Evolutionary conservation across 2,329 filamentous ascomycete genomes (phyloP).

Genomic region (Colletotrichum cordylinicola): DNA sequence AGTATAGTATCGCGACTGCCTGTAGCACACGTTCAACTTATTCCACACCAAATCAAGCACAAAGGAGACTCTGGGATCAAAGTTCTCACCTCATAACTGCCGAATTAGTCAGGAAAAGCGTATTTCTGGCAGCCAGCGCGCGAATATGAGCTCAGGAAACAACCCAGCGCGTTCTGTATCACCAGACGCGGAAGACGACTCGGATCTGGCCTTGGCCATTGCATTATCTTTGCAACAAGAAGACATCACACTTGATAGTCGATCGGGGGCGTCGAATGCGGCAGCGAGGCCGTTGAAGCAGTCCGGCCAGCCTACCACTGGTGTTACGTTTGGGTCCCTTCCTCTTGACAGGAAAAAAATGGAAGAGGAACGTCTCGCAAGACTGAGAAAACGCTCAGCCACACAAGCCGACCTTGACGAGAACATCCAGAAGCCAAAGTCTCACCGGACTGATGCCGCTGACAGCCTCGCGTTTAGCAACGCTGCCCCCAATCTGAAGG

Average conservation of each 20-base stretch:
- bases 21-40: background rate
- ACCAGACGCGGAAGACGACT: constrained; percentile 54
- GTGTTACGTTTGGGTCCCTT: constrained; percentile 42
- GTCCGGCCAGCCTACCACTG: background rate
- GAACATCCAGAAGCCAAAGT: constrained; percentile 25
- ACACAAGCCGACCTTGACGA: constrained; percentile 7
- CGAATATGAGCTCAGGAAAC: background rate
- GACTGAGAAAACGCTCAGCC: constrained; percentile 63
- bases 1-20: background rate
- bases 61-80: background rate
- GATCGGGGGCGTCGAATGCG: background rate
- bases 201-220: constrained; percentile 66
- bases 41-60: background rate
- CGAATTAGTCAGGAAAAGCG: background rate
- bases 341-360: constrained; percentile 79
- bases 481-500: background rate
- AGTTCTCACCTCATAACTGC: background rate
- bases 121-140: background rate
- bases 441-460: background rate
- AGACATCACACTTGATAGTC: background rate
- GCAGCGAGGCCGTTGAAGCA: background rate
- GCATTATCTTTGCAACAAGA: constrained; percentile 57
- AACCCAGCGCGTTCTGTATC: background rate
- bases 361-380: constrained; percentile 82
- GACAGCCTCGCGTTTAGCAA: background rate